Percentiles rank a stretch among this genome's conserved stretches.
Conservation (phyloP, 2,329 filamentous ascomycete species). For the Clonostachys sp. region DNA sequence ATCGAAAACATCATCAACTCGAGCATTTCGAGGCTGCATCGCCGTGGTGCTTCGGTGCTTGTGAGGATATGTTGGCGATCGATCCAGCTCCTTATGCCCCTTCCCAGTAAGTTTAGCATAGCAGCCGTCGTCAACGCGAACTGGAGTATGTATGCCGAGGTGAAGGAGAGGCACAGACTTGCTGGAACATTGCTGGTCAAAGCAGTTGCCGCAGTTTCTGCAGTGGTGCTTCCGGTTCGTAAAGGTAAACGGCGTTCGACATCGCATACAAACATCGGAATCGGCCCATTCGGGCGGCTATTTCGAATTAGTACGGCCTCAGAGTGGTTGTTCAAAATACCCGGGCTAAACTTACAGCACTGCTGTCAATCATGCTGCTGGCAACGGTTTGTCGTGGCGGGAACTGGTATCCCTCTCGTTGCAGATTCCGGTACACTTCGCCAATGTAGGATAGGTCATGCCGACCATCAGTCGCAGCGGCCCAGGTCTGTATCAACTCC, state of each 20-base stretch:
- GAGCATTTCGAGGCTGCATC: slow-evolving; percentile 88
- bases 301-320: not conserved
- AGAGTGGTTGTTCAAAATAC: not conserved
- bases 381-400: slow-evolving; percentile 81
- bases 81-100: slow-evolving; percentile 33
- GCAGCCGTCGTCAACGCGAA: slow-evolving; percentile 94
- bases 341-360: slow-evolving; percentile 61
- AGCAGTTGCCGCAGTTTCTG: slow-evolving; percentile 95
- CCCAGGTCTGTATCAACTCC: slow-evolving; percentile 91
- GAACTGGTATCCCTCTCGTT: slow-evolving; percentile 83
- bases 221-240: slow-evolving; percentile 99
- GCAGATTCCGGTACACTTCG: slow-evolving; percentile 78
- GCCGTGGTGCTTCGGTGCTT: slow-evolving; percentile 61
- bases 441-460: slow-evolving; percentile 81
- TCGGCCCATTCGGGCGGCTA: slow-evolving; percentile 96
- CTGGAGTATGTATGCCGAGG: slow-evolving; percentile 84
- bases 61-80: slow-evolving; percentile 43
- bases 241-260: slow-evolving; percentile 90
- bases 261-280: slow-evolving; percentile 98
- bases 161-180: slow-evolving; percentile 87
- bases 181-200: slow-evolving; percentile 90
- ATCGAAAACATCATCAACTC: slow-evolving; percentile 87
- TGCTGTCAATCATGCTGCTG: slow-evolving; percentile 98
- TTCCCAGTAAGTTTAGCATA: slow-evolving; percentile 84
- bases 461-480: slow-evolving; percentile 79